A percentile compares a stretch with the other conserved stretches of the same genome.
Evolutionary conservation across 2,329 filamentous ascomycete species (phyloP).

Genomic region (Colletotrichum phormii): DNA sequence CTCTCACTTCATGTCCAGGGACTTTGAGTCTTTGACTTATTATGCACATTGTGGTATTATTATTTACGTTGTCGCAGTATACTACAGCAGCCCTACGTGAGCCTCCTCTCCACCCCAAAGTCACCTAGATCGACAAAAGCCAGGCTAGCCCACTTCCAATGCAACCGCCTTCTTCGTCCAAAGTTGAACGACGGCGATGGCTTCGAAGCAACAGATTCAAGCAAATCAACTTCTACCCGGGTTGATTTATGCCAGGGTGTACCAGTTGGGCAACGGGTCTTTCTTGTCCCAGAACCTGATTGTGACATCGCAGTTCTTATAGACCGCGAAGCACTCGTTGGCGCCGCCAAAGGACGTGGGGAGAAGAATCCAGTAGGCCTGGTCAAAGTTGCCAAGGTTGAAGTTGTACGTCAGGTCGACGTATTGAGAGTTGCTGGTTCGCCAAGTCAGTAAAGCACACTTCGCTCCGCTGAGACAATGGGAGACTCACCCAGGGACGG

Average conservation of each 20-base stretch:
- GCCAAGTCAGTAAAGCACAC: no score
- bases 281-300: conserved; percentile 8
- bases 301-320: conserved; percentile 14
- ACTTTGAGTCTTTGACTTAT: background rate
- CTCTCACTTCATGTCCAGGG: background rate
- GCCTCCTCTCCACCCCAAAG: background rate
- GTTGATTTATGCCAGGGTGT: background rate
- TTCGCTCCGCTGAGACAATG: background rate
- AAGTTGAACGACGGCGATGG: background rate
- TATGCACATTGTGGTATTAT: background rate
- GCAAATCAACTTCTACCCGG: no score
- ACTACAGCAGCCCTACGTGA: background rate
- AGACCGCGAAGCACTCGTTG: background rate
- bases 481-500: background rate
- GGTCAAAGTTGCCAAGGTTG: conserved; percentile 6
- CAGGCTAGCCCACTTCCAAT: background rate
- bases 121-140: background rate
- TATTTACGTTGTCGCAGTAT: background rate
- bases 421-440: no score
- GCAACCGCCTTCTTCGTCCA: background rate
- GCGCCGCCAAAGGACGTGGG: background rate
- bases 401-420: conserved; percentile 13
- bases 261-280: background rate
- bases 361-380: conserved; percentile 4
- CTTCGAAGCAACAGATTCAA: background rate